phyloP scores from a whole-genome alignment of 2,329 filamentous ascomycete genomes.

The Hypoxylon sp. region DNA sequence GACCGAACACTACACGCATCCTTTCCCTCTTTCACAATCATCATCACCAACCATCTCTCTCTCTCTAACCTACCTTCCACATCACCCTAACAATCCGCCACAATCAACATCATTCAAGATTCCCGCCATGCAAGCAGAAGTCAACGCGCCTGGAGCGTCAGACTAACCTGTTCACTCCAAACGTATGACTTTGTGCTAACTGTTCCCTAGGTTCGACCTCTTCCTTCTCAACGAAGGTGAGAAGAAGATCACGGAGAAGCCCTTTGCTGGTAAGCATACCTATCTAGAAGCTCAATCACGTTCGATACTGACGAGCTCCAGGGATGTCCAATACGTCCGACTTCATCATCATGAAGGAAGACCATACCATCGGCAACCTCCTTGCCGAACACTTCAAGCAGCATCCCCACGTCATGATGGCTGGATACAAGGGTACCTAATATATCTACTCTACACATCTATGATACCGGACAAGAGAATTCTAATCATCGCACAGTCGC shows the following conservation, averaged over 20 bases:
- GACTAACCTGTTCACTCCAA: conserved; percentile 14
- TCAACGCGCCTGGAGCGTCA: conserved; percentile 15
- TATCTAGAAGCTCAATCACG: conserved; percentile 17
- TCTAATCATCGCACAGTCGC: conserved; percentile 59
- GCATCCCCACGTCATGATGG: conserved; percentile 87
- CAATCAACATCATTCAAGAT: conserved; percentile 5
- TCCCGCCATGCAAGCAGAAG: background rate
- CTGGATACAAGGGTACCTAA: conserved; percentile 93
- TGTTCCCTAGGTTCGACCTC: conserved; percentile 82
- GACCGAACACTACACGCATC: background rate
- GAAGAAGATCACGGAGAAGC: conserved; percentile 91
- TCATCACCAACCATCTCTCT: conserved; percentile 1
- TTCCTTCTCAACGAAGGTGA: conserved; percentile 86
- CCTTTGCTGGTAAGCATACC: conserved; percentile 82
- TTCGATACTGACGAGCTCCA: conserved; percentile 55
- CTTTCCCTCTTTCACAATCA: background rate
- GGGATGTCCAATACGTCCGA: conserved; percentile 95
- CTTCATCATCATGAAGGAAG: conserved; percentile 96
- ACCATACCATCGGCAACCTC: conserved; percentile 94
- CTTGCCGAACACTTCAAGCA: conserved; percentile 88
- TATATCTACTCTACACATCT: conserved; percentile 55
- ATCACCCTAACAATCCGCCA: background rate
- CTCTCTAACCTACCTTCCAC: background rate
- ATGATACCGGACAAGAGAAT: conserved; percentile 55
- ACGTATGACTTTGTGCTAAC: conserved; percentile 43